These are phyloP conservation scores for Isoetes engelmannii DNA, from an alignment of 83 land plant genomes.

Conservation along the genomic window DNA sequence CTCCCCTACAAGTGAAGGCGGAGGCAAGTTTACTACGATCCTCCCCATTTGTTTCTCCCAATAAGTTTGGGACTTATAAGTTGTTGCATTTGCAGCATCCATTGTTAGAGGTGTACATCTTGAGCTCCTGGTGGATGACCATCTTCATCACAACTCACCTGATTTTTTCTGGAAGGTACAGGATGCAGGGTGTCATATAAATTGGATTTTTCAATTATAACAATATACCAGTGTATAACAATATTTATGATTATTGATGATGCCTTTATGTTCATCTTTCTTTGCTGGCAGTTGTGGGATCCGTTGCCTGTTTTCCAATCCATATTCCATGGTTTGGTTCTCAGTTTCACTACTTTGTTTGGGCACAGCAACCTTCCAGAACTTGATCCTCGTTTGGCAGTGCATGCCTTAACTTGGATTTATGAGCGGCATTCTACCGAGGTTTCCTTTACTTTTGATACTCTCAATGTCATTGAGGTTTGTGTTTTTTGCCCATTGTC, in stretches of 20 bases:
- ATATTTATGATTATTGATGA: too few relatives aligned
- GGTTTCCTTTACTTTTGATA: slow-evolving; percentile 24
- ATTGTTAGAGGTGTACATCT: slow-evolving; percentile 43
- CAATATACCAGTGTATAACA: too few relatives aligned
- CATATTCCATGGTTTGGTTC: slow-evolving; percentile 40
- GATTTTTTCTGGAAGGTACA: slow-evolving; percentile 38
- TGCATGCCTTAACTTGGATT: slow-evolving; percentile 41
- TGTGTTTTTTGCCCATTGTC: not conserved
- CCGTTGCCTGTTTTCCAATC: slow-evolving; percentile 42
- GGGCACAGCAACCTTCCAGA: slow-evolving; percentile 44
- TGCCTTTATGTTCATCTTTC: not conserved
- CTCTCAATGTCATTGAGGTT: slow-evolving; percentile 46
- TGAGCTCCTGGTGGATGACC: slow-evolving; percentile 39
- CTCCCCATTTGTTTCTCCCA: not conserved
- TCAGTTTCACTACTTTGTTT: slow-evolving; percentile 49
- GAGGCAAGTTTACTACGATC: slow-evolving; percentile 8
- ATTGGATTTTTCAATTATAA: too few relatives aligned
- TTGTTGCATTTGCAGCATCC: slow-evolving; percentile 14
- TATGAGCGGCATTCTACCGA: slow-evolving; percentile 40
- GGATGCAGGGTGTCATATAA: not conserved
- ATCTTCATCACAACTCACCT: slow-evolving; percentile 20
- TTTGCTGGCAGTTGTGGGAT: slow-evolving; percentile 26
- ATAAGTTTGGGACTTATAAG: not conserved
- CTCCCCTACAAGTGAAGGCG: slow-evolving; percentile 38
- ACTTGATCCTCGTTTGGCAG: slow-evolving; percentile 37